Base-by-base conservation (phyloP, 352 stramenopile species). In the Globisporangium takayamanum region DNA sequence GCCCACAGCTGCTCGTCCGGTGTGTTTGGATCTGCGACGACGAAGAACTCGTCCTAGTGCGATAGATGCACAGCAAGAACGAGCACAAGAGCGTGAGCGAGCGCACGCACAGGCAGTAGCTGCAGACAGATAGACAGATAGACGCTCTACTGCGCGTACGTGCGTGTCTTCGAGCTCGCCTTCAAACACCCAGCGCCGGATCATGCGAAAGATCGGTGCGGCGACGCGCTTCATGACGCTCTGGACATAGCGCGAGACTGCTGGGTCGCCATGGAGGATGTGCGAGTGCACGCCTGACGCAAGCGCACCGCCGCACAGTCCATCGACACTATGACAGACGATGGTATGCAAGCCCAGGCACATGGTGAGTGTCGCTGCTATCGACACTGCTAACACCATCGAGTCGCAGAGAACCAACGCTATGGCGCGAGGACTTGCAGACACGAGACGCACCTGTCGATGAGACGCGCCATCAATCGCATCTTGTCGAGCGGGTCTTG, bases 261-360 rank as follows among this genome's bases (percentile, higher is more conserved):
- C 65, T 51, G 89, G 87, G 61, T 98, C 93, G 18, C 94, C 94
- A 37, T 98, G 91, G 22, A 95, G 67, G 15, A 94, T 76, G 66
- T 97, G 88, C n/a, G 81, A 89, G 62, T 98, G 81, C 53, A 98
- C 76, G 18, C 82, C 84, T 10, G 90, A 97, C 5, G 84, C 87
- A 28, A 98, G 62, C 3, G 91, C 88, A 20, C 94, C 94, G 37
- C 94, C 94, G 33, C 78, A 70, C 60, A 93, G 71, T 6, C 83
- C 83, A 60, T 95, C 83, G 18, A 92, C 84, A 67, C 84, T 91
- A 41, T 10, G 5, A 57, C 16, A 53, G 48, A 33, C 5, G 22
- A 22, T 22, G 22, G 22, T 42, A 42, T 14, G 37, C 37, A 42
- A 14, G 10, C 10, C 37, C 12, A 18, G 2, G 44, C 44, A 49